Evolutionary conservation across 148 eudicot species (phyloP).

Genomic region (Hydrangea macrophylla): DNA sequence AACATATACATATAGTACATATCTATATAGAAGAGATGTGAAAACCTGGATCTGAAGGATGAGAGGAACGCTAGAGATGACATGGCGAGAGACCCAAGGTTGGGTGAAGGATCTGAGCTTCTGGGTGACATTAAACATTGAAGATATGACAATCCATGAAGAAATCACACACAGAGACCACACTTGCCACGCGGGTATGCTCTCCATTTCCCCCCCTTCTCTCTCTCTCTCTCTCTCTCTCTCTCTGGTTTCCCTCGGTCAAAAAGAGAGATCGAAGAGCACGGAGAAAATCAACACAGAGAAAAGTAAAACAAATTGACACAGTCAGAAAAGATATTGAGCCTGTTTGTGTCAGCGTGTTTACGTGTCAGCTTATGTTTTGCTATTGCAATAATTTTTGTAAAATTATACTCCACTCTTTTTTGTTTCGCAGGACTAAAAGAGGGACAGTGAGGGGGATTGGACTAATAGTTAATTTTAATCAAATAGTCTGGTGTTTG

Average conservation of each 20-base stretch:
- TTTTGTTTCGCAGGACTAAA: too few relatives aligned
- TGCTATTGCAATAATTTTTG: too few relatives aligned
- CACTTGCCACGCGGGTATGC: conserved; percentile 62
- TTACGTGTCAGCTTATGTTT: too few relatives aligned
- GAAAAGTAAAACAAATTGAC: background rate
- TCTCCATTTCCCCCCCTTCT: conserved; percentile 45
- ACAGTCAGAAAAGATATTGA: too few relatives aligned
- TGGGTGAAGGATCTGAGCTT: conserved; percentile 65
- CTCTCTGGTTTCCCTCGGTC: background rate
- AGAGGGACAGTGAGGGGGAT: too few relatives aligned
- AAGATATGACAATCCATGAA: conserved; percentile 66
- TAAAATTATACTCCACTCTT: too few relatives aligned
- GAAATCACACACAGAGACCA: conserved; percentile 44
- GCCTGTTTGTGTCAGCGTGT: too few relatives aligned
- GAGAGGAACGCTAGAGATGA: conserved; percentile 52
- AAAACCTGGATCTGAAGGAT: conserved; percentile 86
- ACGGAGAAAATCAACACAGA: background rate
- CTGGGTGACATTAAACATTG: conserved; percentile 55
- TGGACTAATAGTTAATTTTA: too few relatives aligned
- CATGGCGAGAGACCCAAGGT: conserved; percentile 62
- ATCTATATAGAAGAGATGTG: background rate
- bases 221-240: background rate
- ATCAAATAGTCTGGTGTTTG: too few relatives aligned
- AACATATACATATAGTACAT: too few relatives aligned
- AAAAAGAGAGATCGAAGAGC: background rate